phyloP scores from a whole-genome alignment of 2,329 filamentous ascomycete genomes.

The Colletotrichum chrysophilum region DNA sequence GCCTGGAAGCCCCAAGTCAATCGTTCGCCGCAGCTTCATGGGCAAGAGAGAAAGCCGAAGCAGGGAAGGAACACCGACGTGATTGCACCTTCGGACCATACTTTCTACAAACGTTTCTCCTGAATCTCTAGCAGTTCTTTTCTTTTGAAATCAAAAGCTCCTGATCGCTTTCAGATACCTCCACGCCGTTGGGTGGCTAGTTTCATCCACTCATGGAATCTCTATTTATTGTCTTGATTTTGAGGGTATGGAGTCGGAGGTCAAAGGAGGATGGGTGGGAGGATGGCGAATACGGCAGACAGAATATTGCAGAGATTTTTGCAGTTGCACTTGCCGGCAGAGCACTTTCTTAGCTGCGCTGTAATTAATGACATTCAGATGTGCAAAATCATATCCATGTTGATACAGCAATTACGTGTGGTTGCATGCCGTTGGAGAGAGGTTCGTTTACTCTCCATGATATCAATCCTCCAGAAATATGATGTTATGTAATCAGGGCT shows the following conservation, averaged over 20 bases:
- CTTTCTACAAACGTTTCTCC: not conserved
- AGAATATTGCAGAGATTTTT: not conserved
- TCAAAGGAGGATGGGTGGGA: not conserved
- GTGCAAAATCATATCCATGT: not conserved
- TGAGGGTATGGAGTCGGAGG: slow-evolving; percentile 1
- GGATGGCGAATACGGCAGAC: not conserved
- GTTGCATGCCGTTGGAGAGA: not conserved
- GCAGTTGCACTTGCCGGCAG: not conserved
- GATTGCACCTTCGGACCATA: not conserved
- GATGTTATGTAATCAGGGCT: not conserved
- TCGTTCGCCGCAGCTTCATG: slow-evolving; percentile 59
- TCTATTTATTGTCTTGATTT: not conserved
- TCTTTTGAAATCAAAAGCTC: not conserved
- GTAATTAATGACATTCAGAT: not conserved
- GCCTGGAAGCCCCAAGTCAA: slow-evolving; percentile 51
- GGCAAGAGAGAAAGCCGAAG: slow-evolving; percentile 61
- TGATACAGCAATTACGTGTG: not conserved
- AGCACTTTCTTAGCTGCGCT: not conserved
- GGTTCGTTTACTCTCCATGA: too few species aligned
- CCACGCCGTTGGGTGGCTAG: not conserved
- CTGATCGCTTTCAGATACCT: slow-evolving; percentile 17
- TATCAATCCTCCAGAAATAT: not conserved
- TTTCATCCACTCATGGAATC: not conserved
- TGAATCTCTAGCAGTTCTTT: not conserved
- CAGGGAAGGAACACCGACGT: slow-evolving; percentile 39